A percentile compares a stretch with the other conserved stretches of the same genome.
These are phyloP conservation scores for Echinochloa phyllopogon DNA, from an alignment of 176 grass and related monocot genomes.

Conservation along the genomic window DNA sequence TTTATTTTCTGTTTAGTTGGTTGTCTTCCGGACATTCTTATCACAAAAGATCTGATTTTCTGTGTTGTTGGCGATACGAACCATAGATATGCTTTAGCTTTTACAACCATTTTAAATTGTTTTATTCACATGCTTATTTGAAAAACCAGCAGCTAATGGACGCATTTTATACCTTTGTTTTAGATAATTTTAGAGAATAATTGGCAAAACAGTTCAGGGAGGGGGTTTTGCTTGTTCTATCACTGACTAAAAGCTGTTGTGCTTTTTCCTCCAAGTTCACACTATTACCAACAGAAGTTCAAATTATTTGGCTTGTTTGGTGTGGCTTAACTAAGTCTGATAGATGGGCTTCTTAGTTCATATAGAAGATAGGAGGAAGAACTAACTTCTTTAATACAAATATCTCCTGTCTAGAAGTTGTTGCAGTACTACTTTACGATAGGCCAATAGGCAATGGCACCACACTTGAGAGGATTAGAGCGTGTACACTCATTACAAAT, in stretches of 20 bases:
- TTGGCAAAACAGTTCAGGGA: background rate
- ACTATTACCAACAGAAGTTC: background rate
- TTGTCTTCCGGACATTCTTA: background rate
- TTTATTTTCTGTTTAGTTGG: conserved; percentile 10
- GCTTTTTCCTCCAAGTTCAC: background rate
- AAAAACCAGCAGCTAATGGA: background rate
- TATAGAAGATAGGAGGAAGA: background rate
- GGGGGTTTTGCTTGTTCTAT: background rate
- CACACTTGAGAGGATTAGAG: background rate
- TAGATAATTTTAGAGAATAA: conserved; percentile 17
- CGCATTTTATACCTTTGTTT: background rate
- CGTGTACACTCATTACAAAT: background rate
- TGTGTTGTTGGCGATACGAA: background rate
- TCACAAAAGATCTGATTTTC: background rate
- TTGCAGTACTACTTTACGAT: background rate
- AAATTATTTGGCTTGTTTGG: background rate
- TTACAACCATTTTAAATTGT: background rate
- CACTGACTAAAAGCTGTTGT: background rate
- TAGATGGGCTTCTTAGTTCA: background rate
- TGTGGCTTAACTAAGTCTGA: background rate
- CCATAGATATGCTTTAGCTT: background rate
- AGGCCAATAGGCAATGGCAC: background rate
- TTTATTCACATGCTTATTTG: background rate
- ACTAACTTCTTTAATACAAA: conserved; percentile 22
- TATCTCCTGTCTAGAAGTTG: conserved; percentile 8